phyloP scores from a whole-genome alignment of 2,329 filamentous ascomycete species.

The Colletotrichum gloeosporioides region DNA sequence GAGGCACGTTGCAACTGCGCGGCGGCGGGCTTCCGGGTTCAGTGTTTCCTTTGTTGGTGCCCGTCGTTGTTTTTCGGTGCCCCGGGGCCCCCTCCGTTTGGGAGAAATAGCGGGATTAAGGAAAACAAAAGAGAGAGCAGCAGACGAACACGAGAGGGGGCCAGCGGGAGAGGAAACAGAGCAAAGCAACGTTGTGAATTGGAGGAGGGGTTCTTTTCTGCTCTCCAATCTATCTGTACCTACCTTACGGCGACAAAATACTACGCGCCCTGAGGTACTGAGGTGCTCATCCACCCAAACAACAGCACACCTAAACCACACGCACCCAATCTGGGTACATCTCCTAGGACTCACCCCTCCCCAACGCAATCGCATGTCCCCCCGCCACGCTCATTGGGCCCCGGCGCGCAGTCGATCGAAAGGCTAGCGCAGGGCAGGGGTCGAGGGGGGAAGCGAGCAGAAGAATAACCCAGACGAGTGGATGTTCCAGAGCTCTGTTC shows the following conservation, averaged over 20 bases:
- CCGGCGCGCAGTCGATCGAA: constrained; percentile 13
- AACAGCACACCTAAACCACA: not conserved
- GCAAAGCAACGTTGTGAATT: not conserved
- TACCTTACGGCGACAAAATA: not conserved
- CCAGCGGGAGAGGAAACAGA: not conserved
- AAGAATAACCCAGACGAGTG: constrained; percentile 18
- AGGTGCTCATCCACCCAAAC: not conserved
- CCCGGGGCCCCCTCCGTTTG: not conserved
- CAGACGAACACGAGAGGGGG: not conserved
- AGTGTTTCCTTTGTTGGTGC: not conserved
- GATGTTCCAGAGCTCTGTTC: constrained; percentile 18
- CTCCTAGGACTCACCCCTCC: not conserved
- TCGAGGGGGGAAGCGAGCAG: constrained; percentile 1
- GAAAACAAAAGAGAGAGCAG: not conserved
- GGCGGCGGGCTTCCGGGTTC: constrained; percentile 3
- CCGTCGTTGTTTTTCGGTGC: not conserved
- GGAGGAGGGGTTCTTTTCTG: not conserved
- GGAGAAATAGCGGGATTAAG: not conserved
- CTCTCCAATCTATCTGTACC: not conserved
- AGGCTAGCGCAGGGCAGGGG: constrained; percentile 14
- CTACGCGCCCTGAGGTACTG: not conserved
- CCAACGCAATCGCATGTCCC: not conserved
- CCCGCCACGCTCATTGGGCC: constrained; percentile 5
- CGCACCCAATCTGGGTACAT: not conserved
- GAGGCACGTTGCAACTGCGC: constrained; percentile 17